These are phyloP conservation scores for Globisporangium emineosum DNA, from an alignment of 352 stramenopile species.

Conservation along the genomic window DNA sequence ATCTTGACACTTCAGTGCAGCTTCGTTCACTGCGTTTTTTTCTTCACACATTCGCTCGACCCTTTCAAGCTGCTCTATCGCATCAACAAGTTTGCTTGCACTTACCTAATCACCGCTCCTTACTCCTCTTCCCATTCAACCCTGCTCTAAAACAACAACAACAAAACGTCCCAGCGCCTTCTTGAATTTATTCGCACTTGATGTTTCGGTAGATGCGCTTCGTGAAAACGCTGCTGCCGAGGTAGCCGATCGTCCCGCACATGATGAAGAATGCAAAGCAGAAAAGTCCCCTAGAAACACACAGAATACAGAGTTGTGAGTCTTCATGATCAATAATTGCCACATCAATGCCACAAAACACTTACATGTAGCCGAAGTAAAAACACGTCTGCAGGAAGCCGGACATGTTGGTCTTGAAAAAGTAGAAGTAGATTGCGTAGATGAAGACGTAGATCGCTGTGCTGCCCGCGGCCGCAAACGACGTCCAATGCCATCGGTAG, in stretches of 20 bases:
- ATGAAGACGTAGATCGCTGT: conserved; percentile 98
- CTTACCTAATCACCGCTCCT: background rate
- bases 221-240: conserved; percentile 92
- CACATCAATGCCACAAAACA: conserved; percentile 9
- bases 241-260: conserved; percentile 90
- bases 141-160: conserved; percentile 10
- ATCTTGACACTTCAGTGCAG: conserved; percentile 1
- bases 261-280: conserved; percentile 93
- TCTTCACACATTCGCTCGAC: background rate
- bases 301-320: background rate
- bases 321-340: background rate
- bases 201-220: conserved; percentile 95
- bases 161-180: conserved; percentile 5
- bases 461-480: conserved; percentile 92
- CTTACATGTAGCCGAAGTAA: conserved; percentile 99
- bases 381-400: conserved; percentile 98
- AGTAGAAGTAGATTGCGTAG: conserved; percentile 99
- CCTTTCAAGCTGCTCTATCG: background rate
- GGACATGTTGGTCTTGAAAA: conserved; percentile 99
- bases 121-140: background rate
- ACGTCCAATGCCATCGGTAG: conserved; percentile 99
- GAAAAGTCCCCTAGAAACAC: conserved; percentile 73
- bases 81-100: conserved; percentile 1
- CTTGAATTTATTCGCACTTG: conserved; percentile 88
- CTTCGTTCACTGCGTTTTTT: background rate